Evolutionary conservation across 805 yeast genomes (phyloP), one percentile per base, ranked within the genome.

Genomic region (Metschnikowia santaceciliae): DNA sequence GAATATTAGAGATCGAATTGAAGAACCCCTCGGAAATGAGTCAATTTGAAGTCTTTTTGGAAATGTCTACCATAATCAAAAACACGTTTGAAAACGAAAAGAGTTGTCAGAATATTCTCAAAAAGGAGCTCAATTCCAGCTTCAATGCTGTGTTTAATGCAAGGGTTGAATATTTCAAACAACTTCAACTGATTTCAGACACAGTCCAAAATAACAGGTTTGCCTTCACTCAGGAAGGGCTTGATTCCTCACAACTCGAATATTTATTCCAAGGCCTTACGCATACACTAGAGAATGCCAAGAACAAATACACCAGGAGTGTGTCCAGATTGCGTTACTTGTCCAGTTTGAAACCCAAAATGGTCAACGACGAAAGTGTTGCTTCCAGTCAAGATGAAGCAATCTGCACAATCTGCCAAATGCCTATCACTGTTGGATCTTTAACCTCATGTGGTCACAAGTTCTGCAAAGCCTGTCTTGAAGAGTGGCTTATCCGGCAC

Each of bases 381-480:
- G 33, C 11, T 11, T 6, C 23, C 8, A 17, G 38, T 47, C n/a
- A 49, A 40, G 76, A 75, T 6, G 80, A 74, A 8, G 63, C 76
- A 48, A 67, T 77, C 17, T 94, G 99, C 66, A 78, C 84, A 32
- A 91, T 94, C 53, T 94, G 99, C 64, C 80, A 86, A 19, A 77
- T 83, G 3, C 64, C 79, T 1, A 88, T 90, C 46, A 72, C 79
- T 2, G 74, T 82, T 37, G 99, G 99, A 0, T 78, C 94, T 0
- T 71, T 94, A 50, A 86, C 96, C 0, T 82, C 82, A 8, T 94
- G 99, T 75, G 98, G 98, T 0, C 99, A 94, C 67, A 83, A 83
- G 58, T 94, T 86, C 63, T 94, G 99, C 64, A 79, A 81, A 51
- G 87, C 80, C 1, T 94, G 99, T 65, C 72, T 94, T 35, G 76